Evolutionary conservation across 2,329 filamentous ascomycete species (phyloP).

Genomic region (Monosporascus sp.): DNA sequence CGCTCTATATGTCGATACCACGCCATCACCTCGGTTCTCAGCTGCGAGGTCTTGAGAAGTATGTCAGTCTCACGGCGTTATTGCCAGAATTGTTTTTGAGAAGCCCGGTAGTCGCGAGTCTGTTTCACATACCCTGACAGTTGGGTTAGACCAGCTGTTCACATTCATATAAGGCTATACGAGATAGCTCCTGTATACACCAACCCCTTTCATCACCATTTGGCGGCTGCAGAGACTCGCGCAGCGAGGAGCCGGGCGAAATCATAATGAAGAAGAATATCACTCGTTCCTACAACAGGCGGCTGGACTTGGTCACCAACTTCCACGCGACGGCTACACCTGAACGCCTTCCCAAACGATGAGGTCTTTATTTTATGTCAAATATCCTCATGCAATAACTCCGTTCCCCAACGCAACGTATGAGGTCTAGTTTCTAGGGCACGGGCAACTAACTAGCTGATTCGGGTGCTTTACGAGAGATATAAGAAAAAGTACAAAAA

Average conservation of each 20-base stretch:
- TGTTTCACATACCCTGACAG: slow-evolving; percentile 17
- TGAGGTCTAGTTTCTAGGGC: neutral
- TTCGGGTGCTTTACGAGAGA: neutral
- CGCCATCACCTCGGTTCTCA: neutral
- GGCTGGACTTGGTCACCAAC: neutral
- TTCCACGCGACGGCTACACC: neutral
- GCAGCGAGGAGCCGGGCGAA: slow-evolving; percentile 7
- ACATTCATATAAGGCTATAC: slow-evolving; percentile 14
- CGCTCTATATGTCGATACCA: neutral
- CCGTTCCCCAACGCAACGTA: neutral
- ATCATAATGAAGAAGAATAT: slow-evolving; percentile 12
- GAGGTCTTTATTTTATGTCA: neutral
- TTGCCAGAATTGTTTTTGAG: slow-evolving; percentile 2
- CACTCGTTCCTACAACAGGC: neutral
- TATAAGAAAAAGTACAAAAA: neutral
- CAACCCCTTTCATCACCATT: slow-evolving; percentile 5
- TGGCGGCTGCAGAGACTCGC: slow-evolving; percentile 1
- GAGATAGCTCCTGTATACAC: slow-evolving; percentile 14
- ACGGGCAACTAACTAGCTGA: neutral
- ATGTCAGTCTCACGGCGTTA: neutral
- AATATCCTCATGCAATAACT: neutral
- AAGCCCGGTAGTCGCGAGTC: slow-evolving; percentile 9
- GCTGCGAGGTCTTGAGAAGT: neutral
- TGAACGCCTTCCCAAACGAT: neutral
- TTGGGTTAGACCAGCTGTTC: slow-evolving; percentile 8